Evolutionary conservation across 345 rosid species (phyloP).

Genomic region (Brassica napus): DNA sequence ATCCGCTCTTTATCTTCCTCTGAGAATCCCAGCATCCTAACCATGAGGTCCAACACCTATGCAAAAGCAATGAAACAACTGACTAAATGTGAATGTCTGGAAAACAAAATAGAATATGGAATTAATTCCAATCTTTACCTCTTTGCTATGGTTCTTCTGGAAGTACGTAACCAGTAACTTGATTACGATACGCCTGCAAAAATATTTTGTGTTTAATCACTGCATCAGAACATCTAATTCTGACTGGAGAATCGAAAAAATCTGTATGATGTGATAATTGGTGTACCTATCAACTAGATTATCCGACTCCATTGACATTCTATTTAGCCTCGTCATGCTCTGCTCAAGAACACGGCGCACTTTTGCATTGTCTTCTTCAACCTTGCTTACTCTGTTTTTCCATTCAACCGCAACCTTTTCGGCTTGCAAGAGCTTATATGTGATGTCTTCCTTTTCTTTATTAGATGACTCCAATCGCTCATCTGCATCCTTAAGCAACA

Average conservation of each 20-base stretch:
- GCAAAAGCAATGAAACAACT: not conserved
- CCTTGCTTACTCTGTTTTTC: conserved; percentile 63
- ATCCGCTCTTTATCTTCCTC: conserved; percentile 93
- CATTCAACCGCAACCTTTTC: conserved; percentile 65
- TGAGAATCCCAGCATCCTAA: conserved; percentile 90
- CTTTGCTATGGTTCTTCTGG: conserved; percentile 87
- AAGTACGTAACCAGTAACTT: conserved; percentile 86
- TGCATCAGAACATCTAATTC: not conserved
- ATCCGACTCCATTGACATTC: conserved; percentile 94
- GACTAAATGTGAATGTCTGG: not conserved
- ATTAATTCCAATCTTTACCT: conserved; percentile 48
- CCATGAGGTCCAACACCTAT: conserved; percentile 95
- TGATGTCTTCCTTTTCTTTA: conserved; percentile 67
- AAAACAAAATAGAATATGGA: conserved; percentile 8
- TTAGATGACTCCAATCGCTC: conserved; percentile 49
- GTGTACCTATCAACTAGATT: conserved; percentile 78
- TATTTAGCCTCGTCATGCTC: conserved; percentile 88
- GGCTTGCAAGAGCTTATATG: conserved; percentile 47
- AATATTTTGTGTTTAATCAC: not conserved
- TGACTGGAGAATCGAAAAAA: not conserved
- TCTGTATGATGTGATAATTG: not conserved
- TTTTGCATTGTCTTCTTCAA: conserved; percentile 81
- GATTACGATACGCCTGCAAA: conserved; percentile 85
- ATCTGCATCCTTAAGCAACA: conserved; percentile 53
- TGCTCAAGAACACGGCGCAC: conserved; percentile 80